phyloP scores from a whole-genome alignment of 1,284 basidiomycete genomes.

The Boletus semigastroideus region DNA sequence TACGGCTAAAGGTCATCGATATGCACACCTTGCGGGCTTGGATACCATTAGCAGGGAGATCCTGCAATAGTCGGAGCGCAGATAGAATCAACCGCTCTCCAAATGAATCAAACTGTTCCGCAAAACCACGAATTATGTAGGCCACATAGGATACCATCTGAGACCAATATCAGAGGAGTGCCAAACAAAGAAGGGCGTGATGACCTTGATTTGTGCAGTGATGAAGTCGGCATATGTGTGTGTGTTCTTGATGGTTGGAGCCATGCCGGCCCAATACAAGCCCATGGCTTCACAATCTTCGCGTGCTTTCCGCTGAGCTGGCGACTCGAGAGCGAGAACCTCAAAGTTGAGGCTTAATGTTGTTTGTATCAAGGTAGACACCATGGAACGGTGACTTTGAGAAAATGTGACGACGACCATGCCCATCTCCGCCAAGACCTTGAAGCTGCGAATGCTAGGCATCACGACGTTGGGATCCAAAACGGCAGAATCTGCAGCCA shows the following conservation, averaged over 20 bases:
- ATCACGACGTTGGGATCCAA: slow-evolving; percentile 59
- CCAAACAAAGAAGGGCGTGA: not conserved
- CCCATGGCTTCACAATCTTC: slow-evolving; percentile 79
- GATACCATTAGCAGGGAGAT: slow-evolving; percentile 90
- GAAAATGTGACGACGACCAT: slow-evolving; percentile 92
- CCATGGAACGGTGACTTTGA: slow-evolving; percentile 73
- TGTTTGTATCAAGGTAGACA: slow-evolving; percentile 70
- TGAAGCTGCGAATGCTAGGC: slow-evolving; percentile 86
- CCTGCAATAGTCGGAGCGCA: slow-evolving; percentile 86
- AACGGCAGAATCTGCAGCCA: slow-evolving; percentile 61
- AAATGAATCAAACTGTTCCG: slow-evolving; percentile 74
- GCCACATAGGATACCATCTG: slow-evolving; percentile 93
- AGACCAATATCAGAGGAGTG: slow-evolving; percentile 7
- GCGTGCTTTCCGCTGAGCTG: slow-evolving; percentile 84
- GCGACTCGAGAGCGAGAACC: slow-evolving; percentile 77
- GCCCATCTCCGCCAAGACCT: slow-evolving; percentile 92
- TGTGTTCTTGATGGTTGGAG: slow-evolving; percentile 74
- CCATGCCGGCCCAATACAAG: slow-evolving; percentile 81
- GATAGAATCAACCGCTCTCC: slow-evolving; percentile 82
- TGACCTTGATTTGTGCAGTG: slow-evolving; percentile 89
- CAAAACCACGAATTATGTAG: slow-evolving; percentile 79
- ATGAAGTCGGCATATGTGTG: slow-evolving; percentile 88
- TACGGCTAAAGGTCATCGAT: not conserved
- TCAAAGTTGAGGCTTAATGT: slow-evolving; percentile 79
- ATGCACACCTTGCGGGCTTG: slow-evolving; percentile 67